Evolutionary conservation across 306 rosid species (phyloP).

Genomic region (Cicer cuneatum): DNA sequence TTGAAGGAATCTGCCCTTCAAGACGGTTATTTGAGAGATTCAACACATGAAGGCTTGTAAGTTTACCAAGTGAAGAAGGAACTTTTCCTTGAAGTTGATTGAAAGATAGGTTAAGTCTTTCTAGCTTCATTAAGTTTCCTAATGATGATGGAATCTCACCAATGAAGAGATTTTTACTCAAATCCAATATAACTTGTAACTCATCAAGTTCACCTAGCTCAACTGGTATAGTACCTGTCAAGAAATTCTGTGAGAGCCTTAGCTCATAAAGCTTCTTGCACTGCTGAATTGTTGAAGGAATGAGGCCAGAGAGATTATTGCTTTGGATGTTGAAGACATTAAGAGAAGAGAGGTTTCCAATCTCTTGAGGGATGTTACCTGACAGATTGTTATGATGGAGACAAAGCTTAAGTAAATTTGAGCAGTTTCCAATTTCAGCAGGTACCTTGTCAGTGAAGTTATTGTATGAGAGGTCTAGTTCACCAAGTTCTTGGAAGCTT

Average conservation of each 20-base stretch:
- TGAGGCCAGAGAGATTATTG: slow-evolving; percentile 71
- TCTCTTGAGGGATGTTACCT: slow-evolving; percentile 74
- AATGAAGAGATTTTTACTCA: slow-evolving; percentile 66
- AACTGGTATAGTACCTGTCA: slow-evolving; percentile 67
- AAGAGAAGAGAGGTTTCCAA: slow-evolving; percentile 83
- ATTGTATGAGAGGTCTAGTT: slow-evolving; percentile 84
- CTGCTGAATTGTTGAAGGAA: slow-evolving; percentile 70
- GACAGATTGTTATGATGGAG: slow-evolving; percentile 81
- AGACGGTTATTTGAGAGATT: slow-evolving; percentile 83
- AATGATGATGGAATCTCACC: slow-evolving; percentile 80
- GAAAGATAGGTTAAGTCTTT: slow-evolving; percentile 78
- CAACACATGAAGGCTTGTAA: slow-evolving; percentile 80
- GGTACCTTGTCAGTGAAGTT: slow-evolving; percentile 70
- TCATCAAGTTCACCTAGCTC: slow-evolving; percentile 75
- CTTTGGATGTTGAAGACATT: slow-evolving; percentile 77
- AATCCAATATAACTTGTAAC: slow-evolving; percentile 83
- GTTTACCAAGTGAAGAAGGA: slow-evolving; percentile 69
- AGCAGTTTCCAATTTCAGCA: slow-evolving; percentile 74
- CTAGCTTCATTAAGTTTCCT: slow-evolving; percentile 81
- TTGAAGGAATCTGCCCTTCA: slow-evolving; percentile 72
- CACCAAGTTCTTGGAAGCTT: slow-evolving; percentile 72
- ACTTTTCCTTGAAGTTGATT: slow-evolving; percentile 74
- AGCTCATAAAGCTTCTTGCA: slow-evolving; percentile 79
- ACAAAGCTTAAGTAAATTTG: slow-evolving; percentile 75
- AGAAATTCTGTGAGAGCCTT: slow-evolving; percentile 76